phyloP scores from a whole-genome alignment of 2,329 filamentous ascomycete genomes.

The Berkeleyomyces basicola region DNA sequence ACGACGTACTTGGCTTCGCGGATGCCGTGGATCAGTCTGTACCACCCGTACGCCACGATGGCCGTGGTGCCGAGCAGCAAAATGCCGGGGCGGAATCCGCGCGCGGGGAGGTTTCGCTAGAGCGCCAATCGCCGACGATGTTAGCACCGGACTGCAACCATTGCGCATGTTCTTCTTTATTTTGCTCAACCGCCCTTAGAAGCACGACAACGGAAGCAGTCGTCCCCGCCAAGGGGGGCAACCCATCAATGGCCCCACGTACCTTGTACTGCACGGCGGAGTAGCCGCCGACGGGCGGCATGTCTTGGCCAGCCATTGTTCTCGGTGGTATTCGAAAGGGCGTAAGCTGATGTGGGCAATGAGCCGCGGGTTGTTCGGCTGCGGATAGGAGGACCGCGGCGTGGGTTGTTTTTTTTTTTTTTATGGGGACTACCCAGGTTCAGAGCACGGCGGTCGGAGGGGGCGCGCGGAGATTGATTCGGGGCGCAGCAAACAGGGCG shows the following conservation, averaged over 20 bases:
- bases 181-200: neutral
- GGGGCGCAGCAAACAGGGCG: neutral
- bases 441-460: neutral
- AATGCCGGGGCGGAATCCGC: conserved; percentile 70
- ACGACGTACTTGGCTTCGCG: conserved; percentile 72
- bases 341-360: neutral
- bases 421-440: neutral
- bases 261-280: conserved; percentile 95
- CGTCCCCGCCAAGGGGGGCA: too few species aligned
- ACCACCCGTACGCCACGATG: conserved; percentile 84
- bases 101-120: conserved; percentile 79
- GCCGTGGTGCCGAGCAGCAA: conserved; percentile 61
- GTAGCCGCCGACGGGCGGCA: conserved; percentile 91
- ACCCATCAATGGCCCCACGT: conserved; percentile 17
- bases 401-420: neutral
- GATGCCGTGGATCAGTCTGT: conserved; percentile 64
- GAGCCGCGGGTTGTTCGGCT: neutral
- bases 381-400: neutral
- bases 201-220: neutral
- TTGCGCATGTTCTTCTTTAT: neutral
- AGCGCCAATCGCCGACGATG: neutral
- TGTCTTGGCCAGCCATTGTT: conserved; percentile 47
- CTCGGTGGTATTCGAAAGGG: neutral
- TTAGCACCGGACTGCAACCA: neutral
- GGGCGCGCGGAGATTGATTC: neutral